Evolutionary conservation across 2,329 filamentous ascomycete species (phyloP).

Genomic region (Aureobasidium leucospermi): DNA sequence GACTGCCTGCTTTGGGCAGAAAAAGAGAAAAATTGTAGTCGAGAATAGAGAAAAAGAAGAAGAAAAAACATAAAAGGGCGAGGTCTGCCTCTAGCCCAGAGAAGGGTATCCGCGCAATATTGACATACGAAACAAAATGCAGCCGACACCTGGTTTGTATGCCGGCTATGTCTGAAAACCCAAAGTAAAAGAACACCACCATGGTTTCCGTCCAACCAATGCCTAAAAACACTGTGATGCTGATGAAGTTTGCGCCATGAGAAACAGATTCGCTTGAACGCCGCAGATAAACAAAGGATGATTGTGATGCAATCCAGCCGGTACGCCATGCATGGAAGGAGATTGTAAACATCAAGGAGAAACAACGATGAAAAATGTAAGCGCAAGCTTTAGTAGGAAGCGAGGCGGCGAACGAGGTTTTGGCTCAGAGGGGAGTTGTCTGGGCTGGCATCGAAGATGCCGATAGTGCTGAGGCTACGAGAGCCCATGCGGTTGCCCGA

Average conservation of each 20-base stretch:
- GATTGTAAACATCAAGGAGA: constrained; percentile 17
- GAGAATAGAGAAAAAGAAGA: neutral
- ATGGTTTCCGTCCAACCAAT: constrained; percentile 2
- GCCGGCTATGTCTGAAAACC: neutral
- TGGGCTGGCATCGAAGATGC: constrained; percentile 18
- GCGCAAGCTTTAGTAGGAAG: constrained; percentile 25
- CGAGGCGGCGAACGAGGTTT: constrained; percentile 28
- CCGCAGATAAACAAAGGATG: constrained; percentile 17
- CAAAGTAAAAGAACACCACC: neutral
- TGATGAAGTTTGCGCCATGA: constrained; percentile 17
- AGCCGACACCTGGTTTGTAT: neutral
- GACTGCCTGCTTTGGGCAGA: constrained; percentile 9
- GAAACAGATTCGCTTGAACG: constrained; percentile 16
- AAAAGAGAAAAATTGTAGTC: neutral
- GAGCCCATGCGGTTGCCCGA: constrained; percentile 27
- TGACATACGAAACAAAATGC: constrained; percentile 12
- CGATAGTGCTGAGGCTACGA: constrained; percentile 22
- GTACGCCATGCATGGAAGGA: constrained; percentile 19
- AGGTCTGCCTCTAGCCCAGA: constrained; percentile 14
- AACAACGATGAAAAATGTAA: constrained; percentile 1
- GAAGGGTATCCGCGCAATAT: constrained; percentile 15
- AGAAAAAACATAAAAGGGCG: constrained; percentile 9
- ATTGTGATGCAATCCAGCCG: constrained; percentile 16
- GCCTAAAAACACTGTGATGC: constrained; percentile 11
- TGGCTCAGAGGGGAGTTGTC: constrained; percentile 25